phyloP scores from a whole-genome alignment of 1,284 basidiomycete species.

The Heterobasidion annosum region DNA sequence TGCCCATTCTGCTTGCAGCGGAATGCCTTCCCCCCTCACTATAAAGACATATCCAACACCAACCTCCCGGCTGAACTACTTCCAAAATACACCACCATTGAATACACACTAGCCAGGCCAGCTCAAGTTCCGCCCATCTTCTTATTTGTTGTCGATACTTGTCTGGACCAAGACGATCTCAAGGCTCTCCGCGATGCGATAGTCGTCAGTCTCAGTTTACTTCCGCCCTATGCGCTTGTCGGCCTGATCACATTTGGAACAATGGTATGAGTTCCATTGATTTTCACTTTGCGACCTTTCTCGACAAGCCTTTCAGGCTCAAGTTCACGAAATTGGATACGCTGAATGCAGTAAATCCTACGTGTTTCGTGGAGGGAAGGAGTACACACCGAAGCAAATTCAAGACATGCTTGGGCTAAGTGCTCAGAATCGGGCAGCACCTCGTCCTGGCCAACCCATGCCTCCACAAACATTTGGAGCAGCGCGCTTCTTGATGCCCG shows the following conservation, averaged over 20 bases:
- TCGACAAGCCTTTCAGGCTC: constrained; percentile 47
- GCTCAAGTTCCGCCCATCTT: constrained; percentile 94
- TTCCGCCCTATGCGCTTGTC: constrained; percentile 91
- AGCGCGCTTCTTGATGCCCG: constrained; percentile 90
- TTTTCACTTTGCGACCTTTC: background rate
- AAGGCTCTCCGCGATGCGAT: constrained; percentile 91
- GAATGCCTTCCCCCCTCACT: constrained; percentile 97
- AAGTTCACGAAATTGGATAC: constrained; percentile 98
- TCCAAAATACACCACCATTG: constrained; percentile 98
- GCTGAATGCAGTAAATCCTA: constrained; percentile 96
- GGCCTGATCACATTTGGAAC: constrained; percentile 96
- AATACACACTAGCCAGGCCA: constrained; percentile 92
- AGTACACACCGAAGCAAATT: constrained; percentile 95
- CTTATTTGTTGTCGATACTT: constrained; percentile 96
- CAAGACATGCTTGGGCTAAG: constrained; percentile 96
- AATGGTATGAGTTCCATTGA: constrained; percentile 55
- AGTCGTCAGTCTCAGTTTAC: constrained; percentile 86
- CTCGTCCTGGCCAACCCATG: constrained; percentile 80
- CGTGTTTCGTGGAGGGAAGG: constrained; percentile 99
- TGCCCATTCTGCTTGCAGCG: constrained; percentile 97
- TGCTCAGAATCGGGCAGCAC: constrained; percentile 68
- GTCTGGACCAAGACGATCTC: constrained; percentile 92
- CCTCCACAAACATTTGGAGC: constrained; percentile 83
- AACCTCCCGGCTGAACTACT: constrained; percentile 94
- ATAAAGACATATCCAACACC: constrained; percentile 97